Base-by-base conservation (phyloP, 768 basidiomycete species). In the Collybia nuda region DNA sequence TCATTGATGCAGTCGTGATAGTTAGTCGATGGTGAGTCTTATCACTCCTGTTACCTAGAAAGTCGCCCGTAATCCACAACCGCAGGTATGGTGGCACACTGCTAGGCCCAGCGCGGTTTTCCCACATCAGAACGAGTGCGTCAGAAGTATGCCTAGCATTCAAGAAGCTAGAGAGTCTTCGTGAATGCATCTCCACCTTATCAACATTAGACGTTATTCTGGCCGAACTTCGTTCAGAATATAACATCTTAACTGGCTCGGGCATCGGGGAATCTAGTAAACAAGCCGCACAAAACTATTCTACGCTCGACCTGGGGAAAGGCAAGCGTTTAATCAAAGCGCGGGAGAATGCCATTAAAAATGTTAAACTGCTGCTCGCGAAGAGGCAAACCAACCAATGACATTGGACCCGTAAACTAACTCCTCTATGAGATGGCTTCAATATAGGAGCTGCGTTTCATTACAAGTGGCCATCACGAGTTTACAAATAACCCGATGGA, bases 61-160 rank as follows among this genome's bases (percentile, higher is more conserved):
- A 23, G 24, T 40, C 28, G 8, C 17, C 26, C 50, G 42, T 19
- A 23, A n/a, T 37, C 32, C 2, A 32, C 32, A 26, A 26, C 24
- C 37, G 5, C 55, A 90, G 89, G 88, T 91, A 83, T 57, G 90
- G 90, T 0, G 90, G 91, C n/a, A 82, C 77, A 6, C 69, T 91
- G 71, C 73, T 93, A 3, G 91, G 91, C 2, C 86, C 90, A 5
- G 77, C 72, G 51, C 71, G 91, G 28, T 93, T 93, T 64, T 64
- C 76, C 2, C 91, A 93, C 58, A 86, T 93, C 57, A 85, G 90
- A 64, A 81, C 77, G 1, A 91, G 90, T 62, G 71, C 89, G 5
- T 62, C 75, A 14, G 88, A 93, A 63, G 90, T 87, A 12, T 91
- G 88, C 63, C 79, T 76, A 14, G 69, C 69, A 28, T 90, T 88